Base-by-base conservation (phyloP, 148 eudicot species). In the Fallopia convolvulus region DNA sequence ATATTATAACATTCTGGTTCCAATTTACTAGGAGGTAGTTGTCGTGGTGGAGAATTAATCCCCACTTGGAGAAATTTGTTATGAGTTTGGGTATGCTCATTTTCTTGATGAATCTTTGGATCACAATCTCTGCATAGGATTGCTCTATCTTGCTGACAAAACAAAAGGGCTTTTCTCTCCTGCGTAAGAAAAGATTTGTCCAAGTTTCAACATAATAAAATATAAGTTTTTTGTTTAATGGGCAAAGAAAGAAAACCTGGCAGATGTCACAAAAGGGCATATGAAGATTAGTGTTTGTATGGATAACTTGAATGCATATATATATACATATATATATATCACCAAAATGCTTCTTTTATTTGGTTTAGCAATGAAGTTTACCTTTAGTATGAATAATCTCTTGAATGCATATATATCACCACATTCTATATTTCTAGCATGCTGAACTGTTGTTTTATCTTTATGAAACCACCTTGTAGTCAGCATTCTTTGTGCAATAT, bases 91-190 rank as follows among this genome's bases (percentile, higher is more conserved):
- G 91, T 88, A 71, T 79, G 87, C 41, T 88, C 91, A 75, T 89
- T 91, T 30, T 87, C 84, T 76, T 77, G 83, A 90, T 93, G 98
- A 3, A 92, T 82, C 21, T 91, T 74, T 6, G 82, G 60, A 74
- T 93, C 97, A 74, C 97, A 93, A 6, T 93, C 97, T 21, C 84
- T 86, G 77, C 98, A 93, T 39, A 91, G 66, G 40, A 93, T 88
- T 21, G 93, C 90, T 75, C 94, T 83, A 79, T 91, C 97, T 77
- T 93, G 88, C 80, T 91, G 92, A 77, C 97, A 93, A 71, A 93
- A 91, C 77, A 91, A 20, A 72, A 90, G 79, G 21, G 91, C 98
- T 81, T 83, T 90, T 72, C 77, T 86, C 46, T 90, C 97, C 97
- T 93, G 77, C 74, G 21, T 18, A 52, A 13, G 56, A 1, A 52